Conservation (phyloP, 345 rosid species). For the Gossypium mustelinum region DNA sequence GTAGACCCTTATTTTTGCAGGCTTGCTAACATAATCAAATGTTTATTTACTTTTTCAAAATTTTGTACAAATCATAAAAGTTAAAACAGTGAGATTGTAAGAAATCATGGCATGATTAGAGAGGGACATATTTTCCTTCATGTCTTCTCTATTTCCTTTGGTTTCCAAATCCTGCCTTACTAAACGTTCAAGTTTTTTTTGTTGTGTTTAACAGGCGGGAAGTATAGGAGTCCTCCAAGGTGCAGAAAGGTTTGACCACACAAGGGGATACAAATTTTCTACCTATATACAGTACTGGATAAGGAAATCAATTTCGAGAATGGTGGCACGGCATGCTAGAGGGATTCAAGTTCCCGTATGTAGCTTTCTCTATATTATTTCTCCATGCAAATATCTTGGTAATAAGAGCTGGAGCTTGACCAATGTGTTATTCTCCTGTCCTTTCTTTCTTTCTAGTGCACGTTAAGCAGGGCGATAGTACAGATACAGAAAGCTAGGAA, state of each 20-base stretch:
- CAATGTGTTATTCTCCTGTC: slow-evolving; percentile 7
- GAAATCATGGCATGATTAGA: background rate
- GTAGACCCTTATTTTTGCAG: background rate
- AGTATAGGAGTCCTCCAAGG: slow-evolving; percentile 74
- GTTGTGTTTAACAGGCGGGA: slow-evolving; percentile 55
- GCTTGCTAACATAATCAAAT: background rate
- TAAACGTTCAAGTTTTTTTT: background rate
- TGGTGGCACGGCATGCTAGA: slow-evolving; percentile 55
- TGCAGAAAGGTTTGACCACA: slow-evolving; percentile 75
- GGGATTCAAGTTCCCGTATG: slow-evolving; percentile 71
- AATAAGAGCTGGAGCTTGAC: slow-evolving; percentile 9
- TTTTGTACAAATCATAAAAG: background rate
- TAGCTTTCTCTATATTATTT: slow-evolving; percentile 20
- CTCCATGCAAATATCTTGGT: background rate
- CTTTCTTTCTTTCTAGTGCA: slow-evolving; percentile 30
- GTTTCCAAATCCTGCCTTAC: background rate
- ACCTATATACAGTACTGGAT: slow-evolving; percentile 91
- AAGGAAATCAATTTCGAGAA: slow-evolving; percentile 59
- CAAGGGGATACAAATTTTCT: slow-evolving; percentile 78
- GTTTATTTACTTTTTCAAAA: background rate
- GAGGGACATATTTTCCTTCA: background rate
- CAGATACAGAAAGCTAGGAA: slow-evolving; percentile 68
- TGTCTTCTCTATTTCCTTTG: background rate
- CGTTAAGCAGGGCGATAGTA: slow-evolving; percentile 43
- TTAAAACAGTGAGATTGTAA: background rate